phyloP scores from a whole-genome alignment of 371 early-diverging fungal species.

The Syncephalastrum racemosum region DNA sequence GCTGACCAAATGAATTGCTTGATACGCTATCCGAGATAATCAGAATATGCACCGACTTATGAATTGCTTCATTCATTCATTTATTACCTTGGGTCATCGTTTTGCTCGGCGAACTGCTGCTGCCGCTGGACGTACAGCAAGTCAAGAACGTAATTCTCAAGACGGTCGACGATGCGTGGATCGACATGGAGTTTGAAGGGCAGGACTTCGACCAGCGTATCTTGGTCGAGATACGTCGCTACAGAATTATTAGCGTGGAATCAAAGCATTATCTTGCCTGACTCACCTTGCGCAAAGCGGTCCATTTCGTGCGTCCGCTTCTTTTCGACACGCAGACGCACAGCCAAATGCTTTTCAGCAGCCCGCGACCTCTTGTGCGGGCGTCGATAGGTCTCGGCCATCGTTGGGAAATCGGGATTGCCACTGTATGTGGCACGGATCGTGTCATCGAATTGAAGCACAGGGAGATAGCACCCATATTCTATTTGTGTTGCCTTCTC shows the following conservation, averaged over 20 bases:
- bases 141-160: conserved; percentile 47
- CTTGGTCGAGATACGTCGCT: conserved; percentile 33
- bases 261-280: neutral
- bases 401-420: conserved; percentile 22
- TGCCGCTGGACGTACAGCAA: conserved; percentile 14
- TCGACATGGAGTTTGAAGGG: conserved; percentile 54
- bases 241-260: conserved; percentile 1
- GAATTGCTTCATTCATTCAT: neutral
- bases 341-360: conserved; percentile 7
- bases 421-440: conserved; percentile 24
- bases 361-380: neutral
- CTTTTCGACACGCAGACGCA: conserved; percentile 29
- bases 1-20: conserved; percentile 17
- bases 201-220: conserved; percentile 48
- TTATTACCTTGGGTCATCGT: conserved; percentile 11
- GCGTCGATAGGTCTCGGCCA: neutral
- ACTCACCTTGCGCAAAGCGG: conserved; percentile 22
- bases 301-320: conserved; percentile 21
- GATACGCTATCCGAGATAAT: neutral
- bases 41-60: neutral
- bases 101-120: neutral
- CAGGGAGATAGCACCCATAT: conserved; percentile 30
- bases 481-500: conserved; percentile 12
- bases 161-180: conserved; percentile 43
- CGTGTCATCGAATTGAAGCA: conserved; percentile 36